Evolutionary conservation across 768 basidiomycete genomes (phyloP), one percentile per base, ranked within the genome.

Genomic region (Termitomyces sp.): DNA sequence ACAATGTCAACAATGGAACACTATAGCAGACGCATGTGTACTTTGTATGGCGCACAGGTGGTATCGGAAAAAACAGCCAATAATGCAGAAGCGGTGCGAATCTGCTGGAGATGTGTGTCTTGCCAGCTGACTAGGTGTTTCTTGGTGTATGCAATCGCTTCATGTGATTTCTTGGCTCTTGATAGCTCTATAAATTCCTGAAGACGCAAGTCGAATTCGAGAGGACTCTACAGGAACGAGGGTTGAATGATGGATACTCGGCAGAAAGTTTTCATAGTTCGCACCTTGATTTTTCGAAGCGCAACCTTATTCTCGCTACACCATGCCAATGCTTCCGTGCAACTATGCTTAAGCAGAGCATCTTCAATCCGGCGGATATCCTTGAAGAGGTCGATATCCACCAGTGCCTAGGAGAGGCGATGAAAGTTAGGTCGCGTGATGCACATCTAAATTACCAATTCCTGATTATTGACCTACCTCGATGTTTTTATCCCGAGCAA

Each of bases 121-220:
- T 87, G 83, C 93, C 93, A 95, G 6, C 82, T 66, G 10, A 85
- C 70, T 5, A 99, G 78, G 65, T 97, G 77, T 68, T 90, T 96
- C 68, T 81, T 80, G 17, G 81, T 78, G 71, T 98, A 97, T 1
- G 81, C 76, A 58, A 98, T 93, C 9, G 97, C 97, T 52, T 90
- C 88, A 44, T 74, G 64, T 10, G 73, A 75, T 66, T 85, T 84
- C 35, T 83, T 68, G 3, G 76, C 71, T 35, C 97, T 78, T 34
- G 86, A 83, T 5, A 99, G 79, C 70, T 99, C 97, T 65, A 98
- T 94, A 68, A 88, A 98, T 70, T 98, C 93, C 71, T 99, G 97
- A 41, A 97, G 78, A 44, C 97, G 85, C 45, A 99, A 83, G 61
- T 94, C 90, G 69, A 98, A 98, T 74, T 99, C 97, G 43, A 99